Base-by-base conservation (phyloP, 768 basidiomycete genomes). In the Boletus reticulatus region DNA sequence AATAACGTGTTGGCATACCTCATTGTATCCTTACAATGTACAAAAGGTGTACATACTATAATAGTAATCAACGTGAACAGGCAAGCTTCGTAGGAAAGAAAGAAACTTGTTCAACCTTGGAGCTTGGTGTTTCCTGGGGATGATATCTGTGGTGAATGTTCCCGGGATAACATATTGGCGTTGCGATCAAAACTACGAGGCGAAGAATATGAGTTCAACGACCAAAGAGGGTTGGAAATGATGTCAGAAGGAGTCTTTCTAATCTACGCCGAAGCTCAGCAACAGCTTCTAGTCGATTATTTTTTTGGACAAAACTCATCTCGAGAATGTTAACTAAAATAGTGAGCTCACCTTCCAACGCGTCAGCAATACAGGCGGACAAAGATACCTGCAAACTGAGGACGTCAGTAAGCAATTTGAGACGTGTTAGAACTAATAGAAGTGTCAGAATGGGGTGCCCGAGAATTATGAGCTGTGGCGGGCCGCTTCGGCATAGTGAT, bases 271-370 rank as follows among this genome's bases (percentile, higher is more conserved):
- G 67, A 77, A 78, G 82, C 84, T 89, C 83, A 87, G 83, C 72
- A 89, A 89, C 87, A 89, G 87, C 87, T 88, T 89, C 87, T 89
- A 89, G 87, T 89, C 87, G 86, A 87, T 86, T 75, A 22, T 67
- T 80, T 73, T 73, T 76, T 75, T 73, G 10, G 12, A 54, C 36
- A 10, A 51, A 29, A 43, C 19, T 72, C 68, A 72, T 70, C 70
- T 37, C 36, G 12, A 43, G n/a, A 51, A 51, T 9, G 16, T 37
- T 16, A 3, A 1, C 13, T 37, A 12, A 16, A 29, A 29, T 11
- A 3, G 7, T 4, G 1, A 29, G 14, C 58, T 62, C 42, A 69
- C 67, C 57, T 56, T 16, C 4, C 36, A 37, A 27, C 27, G 3
- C 27, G 1, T 11, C 12, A 0, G 38, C 4, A 1, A 6, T 10